phyloP scores from a whole-genome alignment of 2,329 filamentous ascomycete genomes.

The Trichoderma afroharzianum region DNA sequence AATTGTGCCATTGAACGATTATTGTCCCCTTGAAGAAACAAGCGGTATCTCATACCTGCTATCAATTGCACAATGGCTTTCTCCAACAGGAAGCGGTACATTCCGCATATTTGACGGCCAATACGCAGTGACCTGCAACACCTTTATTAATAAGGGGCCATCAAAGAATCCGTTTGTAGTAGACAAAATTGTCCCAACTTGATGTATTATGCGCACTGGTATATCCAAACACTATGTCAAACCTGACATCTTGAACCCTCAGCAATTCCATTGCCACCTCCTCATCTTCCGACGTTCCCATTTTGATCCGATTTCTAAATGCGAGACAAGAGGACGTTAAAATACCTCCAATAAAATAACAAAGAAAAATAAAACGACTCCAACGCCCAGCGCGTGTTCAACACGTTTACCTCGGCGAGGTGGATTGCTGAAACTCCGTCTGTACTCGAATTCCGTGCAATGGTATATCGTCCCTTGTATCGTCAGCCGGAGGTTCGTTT shows the following conservation, averaged over 20 bases:
- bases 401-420: background rate
- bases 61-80: background rate
- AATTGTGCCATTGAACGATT: background rate
- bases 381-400: background rate
- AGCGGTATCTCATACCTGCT: background rate
- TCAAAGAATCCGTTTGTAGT: background rate
- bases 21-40: background rate
- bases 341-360: background rate
- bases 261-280: background rate
- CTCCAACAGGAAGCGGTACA: too few species aligned
- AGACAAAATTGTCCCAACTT: background rate
- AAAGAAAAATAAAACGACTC: background rate
- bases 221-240: background rate
- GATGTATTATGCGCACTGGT: background rate
- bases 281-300: background rate
- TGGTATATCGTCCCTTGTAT: conserved; percentile 36
- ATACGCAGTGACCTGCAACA: too few species aligned
- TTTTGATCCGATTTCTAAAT: background rate
- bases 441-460: conserved; percentile 38
- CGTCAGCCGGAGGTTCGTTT: conserved; percentile 24
- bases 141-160: background rate
- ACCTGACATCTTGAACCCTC: background rate
- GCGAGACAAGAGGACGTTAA: background rate
- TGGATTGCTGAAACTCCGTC: conserved; percentile 33
- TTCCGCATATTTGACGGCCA: too few species aligned